Evolutionary conservation across 2,329 filamentous ascomycete species (phyloP), one percentile per base, ranked within the genome.

Genomic region (Metarhizium brunneum): DNA sequence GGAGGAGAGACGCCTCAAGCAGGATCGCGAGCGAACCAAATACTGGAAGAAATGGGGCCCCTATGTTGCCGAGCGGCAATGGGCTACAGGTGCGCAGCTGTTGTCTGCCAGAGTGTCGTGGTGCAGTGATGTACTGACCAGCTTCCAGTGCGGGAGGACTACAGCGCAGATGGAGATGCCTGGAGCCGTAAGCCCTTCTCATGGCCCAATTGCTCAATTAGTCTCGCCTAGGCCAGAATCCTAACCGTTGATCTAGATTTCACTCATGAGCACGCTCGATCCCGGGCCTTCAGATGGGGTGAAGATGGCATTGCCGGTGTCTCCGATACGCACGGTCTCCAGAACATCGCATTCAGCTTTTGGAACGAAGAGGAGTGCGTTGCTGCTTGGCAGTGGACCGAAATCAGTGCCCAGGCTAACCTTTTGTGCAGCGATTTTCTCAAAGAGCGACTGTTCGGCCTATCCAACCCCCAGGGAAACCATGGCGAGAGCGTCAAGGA

Each of bases 31-130:
- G 61, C 86, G 86, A 60, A 82, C 75, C 61, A 92, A 90, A 71
- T 97, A 97, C 77, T 97, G 92, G 92, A 97, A 97, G 83, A 90
- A 87, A 84, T 96, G 92, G 91, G 92, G 92, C 55, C 87, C 92
- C 29, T 97, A 96, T 68, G 86, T 95, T 64, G 85, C 92, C 55
- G 92, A 97, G 76, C 81, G 92, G 68, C 92, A 96, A 76, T 96
- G 92, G 92, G 91, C 92, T 56, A 96, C 91, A 63, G 91, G 89
- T 88, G 75, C 68, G 82, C 65, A 56, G 58, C 57, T 53, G 40
- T 52, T 54, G 49, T 32, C 40, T 45, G n/a, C 16, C 35, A 16
- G 6, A 7, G 25, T 25, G 42, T 10, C 6, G n/a, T 45, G 45
- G 11, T 30, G 25, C 11, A 3, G 16, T 16, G 25, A 6, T 29